Percentiles rank a stretch among this genome's conserved stretches.
These are phyloP conservation scores for Starmera amethionina DNA, from an alignment of 805 yeast genomes.

Conservation along the genomic window DNA sequence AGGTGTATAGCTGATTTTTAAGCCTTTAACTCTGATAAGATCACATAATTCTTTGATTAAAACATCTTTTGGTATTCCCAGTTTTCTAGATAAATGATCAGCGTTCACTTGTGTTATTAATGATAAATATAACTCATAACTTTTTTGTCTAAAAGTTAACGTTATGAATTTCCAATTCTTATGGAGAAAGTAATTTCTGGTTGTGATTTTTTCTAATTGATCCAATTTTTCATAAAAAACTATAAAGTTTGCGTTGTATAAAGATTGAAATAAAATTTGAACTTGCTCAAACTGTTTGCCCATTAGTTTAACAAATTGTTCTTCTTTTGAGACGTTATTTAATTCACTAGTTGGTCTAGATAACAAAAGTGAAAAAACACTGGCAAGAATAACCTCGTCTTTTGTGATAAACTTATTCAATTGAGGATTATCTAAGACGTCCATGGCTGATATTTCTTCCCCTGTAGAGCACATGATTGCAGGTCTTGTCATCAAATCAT, in stretches of 20 bases:
- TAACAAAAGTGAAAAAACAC: slow-evolving; percentile 13
- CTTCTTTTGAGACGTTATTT: slow-evolving; percentile 9
- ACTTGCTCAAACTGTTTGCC: slow-evolving; percentile 13
- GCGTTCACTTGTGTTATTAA: slow-evolving; percentile 13
- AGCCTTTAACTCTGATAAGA: slow-evolving; percentile 6
- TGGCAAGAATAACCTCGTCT: slow-evolving; percentile 12
- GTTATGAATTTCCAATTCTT: slow-evolving; percentile 16
- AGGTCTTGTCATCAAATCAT: slow-evolving; percentile 8
- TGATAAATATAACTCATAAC: slow-evolving; percentile 23
- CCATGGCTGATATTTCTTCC: slow-evolving; percentile 7
- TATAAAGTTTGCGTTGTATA: slow-evolving; percentile 18
- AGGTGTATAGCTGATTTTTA: slow-evolving; percentile 7
- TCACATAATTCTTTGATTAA: slow-evolving; percentile 10
- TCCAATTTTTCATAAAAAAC: slow-evolving; percentile 10
- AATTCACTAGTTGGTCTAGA: slow-evolving; percentile 9
- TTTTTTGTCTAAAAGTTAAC: slow-evolving; percentile 20
- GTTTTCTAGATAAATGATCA: slow-evolving; percentile 9
- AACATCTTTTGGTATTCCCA: slow-evolving; percentile 7
- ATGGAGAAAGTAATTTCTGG: slow-evolving; percentile 9
- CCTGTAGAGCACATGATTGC: slow-evolving; percentile 12
- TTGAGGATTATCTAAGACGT: slow-evolving; percentile 10
- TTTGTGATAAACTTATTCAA: slow-evolving; percentile 12
- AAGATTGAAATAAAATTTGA: slow-evolving; percentile 14
- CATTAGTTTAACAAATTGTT: slow-evolving; percentile 9
- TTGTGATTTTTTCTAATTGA: slow-evolving; percentile 4